Percentiles rank a stretch among this genome's conserved stretches.
These are phyloP conservation scores for Paecilomyces formosus DNA, from an alignment of 2,329 filamentous ascomycete genomes.

Conservation along the genomic window DNA sequence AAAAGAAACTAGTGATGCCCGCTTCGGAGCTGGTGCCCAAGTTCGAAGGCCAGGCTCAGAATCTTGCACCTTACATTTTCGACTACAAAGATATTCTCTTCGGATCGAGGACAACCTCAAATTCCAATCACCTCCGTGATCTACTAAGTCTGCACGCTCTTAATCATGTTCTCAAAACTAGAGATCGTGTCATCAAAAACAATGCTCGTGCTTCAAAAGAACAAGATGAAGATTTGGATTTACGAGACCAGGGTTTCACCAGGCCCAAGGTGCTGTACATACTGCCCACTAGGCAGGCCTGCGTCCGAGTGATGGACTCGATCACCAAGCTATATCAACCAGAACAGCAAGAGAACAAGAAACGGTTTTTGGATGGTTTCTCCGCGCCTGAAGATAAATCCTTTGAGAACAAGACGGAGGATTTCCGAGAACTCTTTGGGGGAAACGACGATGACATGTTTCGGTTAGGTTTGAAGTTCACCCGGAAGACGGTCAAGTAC, in stretches of 20 bases:
- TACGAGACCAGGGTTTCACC: conserved; percentile 91
- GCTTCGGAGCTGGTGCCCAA: conserved; percentile 47
- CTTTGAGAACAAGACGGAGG: conserved; percentile 67
- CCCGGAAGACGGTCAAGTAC: conserved; percentile 88
- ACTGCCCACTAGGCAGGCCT: conserved; percentile 80
- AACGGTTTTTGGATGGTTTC: conserved; percentile 82
- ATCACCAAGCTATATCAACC: conserved; percentile 70
- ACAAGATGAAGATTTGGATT: conserved; percentile 59
- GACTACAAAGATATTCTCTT: conserved; percentile 76
- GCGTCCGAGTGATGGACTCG: conserved; percentile 66
- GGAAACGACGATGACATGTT: conserved; percentile 98
- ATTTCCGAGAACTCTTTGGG: conserved; percentile 82
- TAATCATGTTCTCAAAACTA: conserved; percentile 89
- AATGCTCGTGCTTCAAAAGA: conserved; percentile 69
- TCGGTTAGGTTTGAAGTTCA: conserved; percentile 91
- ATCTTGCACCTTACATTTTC: conserved; percentile 66
- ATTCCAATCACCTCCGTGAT: conserved; percentile 61
- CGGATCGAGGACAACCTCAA: conserved; percentile 61
- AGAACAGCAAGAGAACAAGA: conserved; percentile 91
- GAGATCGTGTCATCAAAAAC: conserved; percentile 87
- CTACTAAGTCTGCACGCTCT: conserved; percentile 74
- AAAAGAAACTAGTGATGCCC: conserved; percentile 57
- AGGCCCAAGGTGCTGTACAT: conserved; percentile 88
- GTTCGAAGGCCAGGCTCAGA: conserved; percentile 57
- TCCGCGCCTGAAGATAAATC: conserved; percentile 61